phyloP scores from a whole-genome alignment of 1,284 basidiomycete species.

The Schizophyllum amplum region DNA sequence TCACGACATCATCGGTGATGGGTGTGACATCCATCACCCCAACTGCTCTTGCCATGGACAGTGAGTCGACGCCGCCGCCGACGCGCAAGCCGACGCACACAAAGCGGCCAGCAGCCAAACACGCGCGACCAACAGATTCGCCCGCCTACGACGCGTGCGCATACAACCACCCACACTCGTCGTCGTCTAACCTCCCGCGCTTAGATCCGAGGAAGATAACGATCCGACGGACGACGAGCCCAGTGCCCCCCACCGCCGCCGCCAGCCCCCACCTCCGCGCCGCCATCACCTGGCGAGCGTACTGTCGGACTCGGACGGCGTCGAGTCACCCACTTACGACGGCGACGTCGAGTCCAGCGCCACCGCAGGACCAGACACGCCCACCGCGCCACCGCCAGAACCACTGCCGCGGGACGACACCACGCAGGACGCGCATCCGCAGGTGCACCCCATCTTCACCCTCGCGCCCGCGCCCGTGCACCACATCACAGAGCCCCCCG shows the following conservation, averaged over 20 bases:
- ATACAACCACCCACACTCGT: too few relatives aligned
- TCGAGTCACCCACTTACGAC: slow-evolving; percentile 82
- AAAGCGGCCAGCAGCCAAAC: not conserved
- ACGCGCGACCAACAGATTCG: slow-evolving; percentile 33
- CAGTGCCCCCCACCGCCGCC: slow-evolving; percentile 18
- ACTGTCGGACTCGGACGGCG: slow-evolving; percentile 62
- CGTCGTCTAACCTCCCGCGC: not conserved
- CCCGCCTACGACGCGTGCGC: slow-evolving; percentile 69
- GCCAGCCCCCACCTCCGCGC: slow-evolving; percentile 15
- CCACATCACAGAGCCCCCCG: slow-evolving; percentile 51
- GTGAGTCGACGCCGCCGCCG: not conserved
- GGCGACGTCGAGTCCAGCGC: slow-evolving; percentile 82
- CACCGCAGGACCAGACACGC: slow-evolving; percentile 40
- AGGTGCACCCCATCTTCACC: too few relatives aligned
- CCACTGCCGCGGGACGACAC: too few relatives aligned
- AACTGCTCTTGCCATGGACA: not conserved
- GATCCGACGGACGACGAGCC: slow-evolving; percentile 68
- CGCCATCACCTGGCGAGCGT: slow-evolving; percentile 50
- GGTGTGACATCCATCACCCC: not conserved
- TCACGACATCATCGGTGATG: not conserved
- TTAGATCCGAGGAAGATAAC: slow-evolving; percentile 78
- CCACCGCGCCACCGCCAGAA: slow-evolving; percentile 34
- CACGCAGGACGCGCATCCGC: slow-evolving; percentile 42
- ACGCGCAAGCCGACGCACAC: not conserved
- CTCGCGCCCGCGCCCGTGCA: slow-evolving; percentile 39